Base-by-base conservation (phyloP, 257 asterid genomes). In the Cinchona pubescens region DNA sequence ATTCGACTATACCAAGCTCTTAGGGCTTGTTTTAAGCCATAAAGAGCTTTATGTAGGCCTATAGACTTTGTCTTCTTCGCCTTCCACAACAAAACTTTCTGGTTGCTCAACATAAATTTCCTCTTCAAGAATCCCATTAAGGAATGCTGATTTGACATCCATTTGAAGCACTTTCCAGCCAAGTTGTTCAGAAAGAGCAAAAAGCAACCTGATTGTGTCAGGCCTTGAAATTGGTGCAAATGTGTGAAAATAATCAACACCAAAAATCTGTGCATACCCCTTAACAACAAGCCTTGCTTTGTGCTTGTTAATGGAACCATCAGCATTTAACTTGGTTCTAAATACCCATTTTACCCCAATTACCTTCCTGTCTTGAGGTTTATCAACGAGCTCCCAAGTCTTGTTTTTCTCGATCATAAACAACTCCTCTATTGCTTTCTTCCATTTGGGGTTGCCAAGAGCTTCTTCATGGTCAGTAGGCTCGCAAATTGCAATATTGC, bases 311-410 rank as follows among this genome's bases (percentile, higher is more conserved):
- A 62, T 51, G 1, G 63, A 74, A 0, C 74, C 58, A 69, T 79
- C 29, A 3, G 58, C 8, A 67, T 74, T 79, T 0, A 79, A 25
- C 18, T 78, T 78, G 14, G 69, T 72, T 29, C 69, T 72, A 14
- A n/a, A 53, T 1, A 64, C 73, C 61, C 60, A 72, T 42, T 65
- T 78, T 3, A 65, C 74, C 7, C 81, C 78, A 49, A 65, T 72
- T 0, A 29, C 61, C 42, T 78, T 76, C 69, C 51, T 76, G 2
- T 56, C 11, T 27, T 38, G 0, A 16, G 56, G n/a, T 8, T 1
- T 49, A 2, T 49, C 56, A 16, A 49, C 7, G 1, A 49, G 8
- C 66, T 62, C 45, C 80, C 69, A 60, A 0, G 69, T 70, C 27
- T 73, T 18, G 7, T 68, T 79, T 48, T 18, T 74, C 25, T 74